Conservation (phyloP, 2,329 filamentous ascomycete species). For the Aspergillus ruber region DNA sequence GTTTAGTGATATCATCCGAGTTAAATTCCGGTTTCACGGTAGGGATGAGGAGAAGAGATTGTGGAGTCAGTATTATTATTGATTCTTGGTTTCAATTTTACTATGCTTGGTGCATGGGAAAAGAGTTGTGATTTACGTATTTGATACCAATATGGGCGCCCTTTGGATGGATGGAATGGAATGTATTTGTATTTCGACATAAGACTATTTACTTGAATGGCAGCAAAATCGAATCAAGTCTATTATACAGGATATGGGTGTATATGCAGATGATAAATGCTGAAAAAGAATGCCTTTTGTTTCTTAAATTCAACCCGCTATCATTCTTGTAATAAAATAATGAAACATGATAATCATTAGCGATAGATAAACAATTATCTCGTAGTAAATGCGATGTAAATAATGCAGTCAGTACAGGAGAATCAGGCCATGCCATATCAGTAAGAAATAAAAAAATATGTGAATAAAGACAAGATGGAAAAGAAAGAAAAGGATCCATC, state of each 20-base stretch:
- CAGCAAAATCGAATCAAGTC: too few species aligned
- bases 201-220: too few species aligned
- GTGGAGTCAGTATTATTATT: slow-evolving; percentile 76
- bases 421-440: slow-evolving; percentile 5
- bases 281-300: neutral
- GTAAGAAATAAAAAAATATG: slow-evolving; percentile 3
- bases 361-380: neutral
- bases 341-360: neutral
- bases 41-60: slow-evolving; percentile 59
- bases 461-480: slow-evolving; percentile 11
- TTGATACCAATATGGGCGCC: neutral
- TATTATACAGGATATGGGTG: too few species aligned
- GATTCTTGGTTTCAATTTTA: slow-evolving; percentile 8
- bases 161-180: too few species aligned
- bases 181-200: too few species aligned
- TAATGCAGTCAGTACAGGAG: slow-evolving; percentile 6
- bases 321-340: neutral
- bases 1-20: slow-evolving; percentile 69
- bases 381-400: neutral
- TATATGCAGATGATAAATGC: too few species aligned
- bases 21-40: slow-evolving; percentile 72
- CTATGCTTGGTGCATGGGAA: neutral
- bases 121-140: neutral
- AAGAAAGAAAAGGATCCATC: slow-evolving; percentile 11
- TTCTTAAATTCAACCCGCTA: neutral